Conservation (phyloP, 768 basidiomycete species). For the Pulveroboletus sp. region DNA sequence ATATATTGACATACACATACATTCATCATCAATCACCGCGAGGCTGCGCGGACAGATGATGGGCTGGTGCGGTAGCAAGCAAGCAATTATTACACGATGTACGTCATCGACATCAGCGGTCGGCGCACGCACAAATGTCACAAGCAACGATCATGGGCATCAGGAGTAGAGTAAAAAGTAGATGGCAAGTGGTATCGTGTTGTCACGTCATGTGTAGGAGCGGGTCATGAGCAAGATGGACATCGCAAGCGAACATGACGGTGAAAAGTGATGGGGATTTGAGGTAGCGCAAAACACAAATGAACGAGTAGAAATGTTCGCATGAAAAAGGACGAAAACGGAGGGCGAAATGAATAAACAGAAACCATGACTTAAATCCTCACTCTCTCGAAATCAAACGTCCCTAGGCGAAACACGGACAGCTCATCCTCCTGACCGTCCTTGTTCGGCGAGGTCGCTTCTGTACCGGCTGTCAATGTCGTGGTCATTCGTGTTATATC, state of each 20-base stretch:
- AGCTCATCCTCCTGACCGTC: neutral
- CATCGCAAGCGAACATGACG: constrained; percentile 10
- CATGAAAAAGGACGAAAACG: neutral
- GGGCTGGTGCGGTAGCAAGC: too few species aligned
- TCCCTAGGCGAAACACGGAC: constrained; percentile 11
- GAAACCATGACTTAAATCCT: constrained; percentile 1
- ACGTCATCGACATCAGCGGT: too few species aligned
- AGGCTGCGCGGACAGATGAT: too few species aligned
- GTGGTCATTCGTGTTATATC: constrained; percentile 25
- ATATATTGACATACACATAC: too few species aligned
- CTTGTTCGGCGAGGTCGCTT: constrained; percentile 4
- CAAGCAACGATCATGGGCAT: too few species aligned
- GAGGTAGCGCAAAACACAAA: constrained; percentile 11
- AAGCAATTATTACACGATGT: too few species aligned
- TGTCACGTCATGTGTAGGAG: neutral
- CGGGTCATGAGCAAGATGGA: constrained; percentile 1
- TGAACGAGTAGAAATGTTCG: neutral
- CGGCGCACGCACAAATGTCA: too few species aligned
- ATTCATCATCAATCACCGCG: too few species aligned
- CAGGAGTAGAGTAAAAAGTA: too few species aligned
- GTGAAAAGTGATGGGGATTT: neutral
- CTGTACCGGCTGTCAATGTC: constrained; percentile 16
- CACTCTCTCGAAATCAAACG: constrained; percentile 22
- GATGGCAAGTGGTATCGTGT: too few species aligned
- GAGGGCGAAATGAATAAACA: neutral